Evolutionary conservation across 139 green algal genomes (phyloP), one percentile per base, ranked within the genome.

Genomic region (Haematococcus lacustris): DNA sequence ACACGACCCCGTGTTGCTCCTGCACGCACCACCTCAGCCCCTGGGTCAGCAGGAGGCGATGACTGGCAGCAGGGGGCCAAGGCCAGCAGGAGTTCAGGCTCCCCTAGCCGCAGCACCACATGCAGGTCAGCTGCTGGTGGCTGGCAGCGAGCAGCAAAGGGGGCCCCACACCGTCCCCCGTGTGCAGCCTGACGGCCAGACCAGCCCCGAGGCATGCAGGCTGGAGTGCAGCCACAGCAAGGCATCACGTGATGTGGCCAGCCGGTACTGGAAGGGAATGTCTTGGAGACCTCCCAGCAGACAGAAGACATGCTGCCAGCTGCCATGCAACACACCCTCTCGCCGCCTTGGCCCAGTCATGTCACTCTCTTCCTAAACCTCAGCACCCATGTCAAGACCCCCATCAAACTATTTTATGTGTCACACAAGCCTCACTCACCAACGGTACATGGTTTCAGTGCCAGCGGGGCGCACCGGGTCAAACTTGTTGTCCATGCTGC

Each of bases 1-100:
- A 68, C 87, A 89, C 23, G 61, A 9, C 3, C 83, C 83, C n/a
- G 80, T 87, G 77, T 90, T 87, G 51, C 68, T 76, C 77, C 53
- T 64, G 53, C 9, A 9, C 9, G 43, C 43, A 53, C 43, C 9
- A 17, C 43, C 17, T 53, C 43, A n/a, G n/a, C n/a, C n/a, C n/a
- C n/a, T n/a, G n/a, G n/a, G n/a, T n/a, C n/a, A n/a, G n/a, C n/a
- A n/a, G n/a, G n/a, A n/a, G n/a, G n/a, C n/a, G n/a, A n/a, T n/a
- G n/a, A n/a, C n/a, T n/a, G n/a, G n/a, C n/a, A n/a, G n/a, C n/a
- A n/a, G n/a, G n/a, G n/a, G n/a, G n/a, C n/a, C n/a, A n/a, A n/a
- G n/a, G n/a, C n/a, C n/a, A n/a, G 43, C 17, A 17, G 9, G 43
- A 28, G 43, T 53, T 9, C 43, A 53, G 9, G 43, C 17, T 17